Base-by-base conservation (phyloP, 192 early-diverging fungal genomes). In the Mycoemilia scoparia region DNA sequence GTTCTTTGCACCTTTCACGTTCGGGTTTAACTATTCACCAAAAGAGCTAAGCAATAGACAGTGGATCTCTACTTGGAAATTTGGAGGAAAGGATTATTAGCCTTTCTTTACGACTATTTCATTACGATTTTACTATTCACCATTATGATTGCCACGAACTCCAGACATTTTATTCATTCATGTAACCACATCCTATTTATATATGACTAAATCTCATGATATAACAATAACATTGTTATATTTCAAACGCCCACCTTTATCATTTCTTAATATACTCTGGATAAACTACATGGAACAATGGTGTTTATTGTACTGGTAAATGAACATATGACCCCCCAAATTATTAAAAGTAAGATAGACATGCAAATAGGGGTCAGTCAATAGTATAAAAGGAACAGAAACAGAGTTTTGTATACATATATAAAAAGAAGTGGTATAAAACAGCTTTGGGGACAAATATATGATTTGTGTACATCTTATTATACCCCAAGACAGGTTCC, bases 41-140 rank as follows among this genome's bases (percentile, higher is more conserved):
- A 46, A 24, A 13, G 57, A 67, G 32, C 64, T 68, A 32, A 41
- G 49, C n/a, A 51, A 61, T 18, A 66, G 73, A 21, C 57, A 62
- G 36, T 92, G 88, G 88, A 39, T 78, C 2, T 60, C 45, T 6
- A 58, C 69, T 0, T 92, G 88, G 85, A 84, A 84, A 51, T 68
- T 92, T 34, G 67, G 68, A 35, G 37, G 50, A 25, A 22, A 5
- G 5, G 15, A 25, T 19, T 31, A 37, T 21, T 45, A 36, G 34
- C 16, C 20, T 4, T 2, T 7, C 20, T 4, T 7, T 21, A 13
- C 3, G 6, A 0, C 30, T 39, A 6, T 5, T 9, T 3, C 1
- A 12, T 15, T 17, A n/a, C 10, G 24, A 24, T 45, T 28, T 20
- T 21, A 17, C 21, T 16, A 26, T 17, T 29, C 24, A 17, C 36